Evolutionary conservation across 2,329 filamentous ascomycete species (phyloP), one percentile per base, ranked within the genome.

Genomic region (Xylaria sp.): DNA sequence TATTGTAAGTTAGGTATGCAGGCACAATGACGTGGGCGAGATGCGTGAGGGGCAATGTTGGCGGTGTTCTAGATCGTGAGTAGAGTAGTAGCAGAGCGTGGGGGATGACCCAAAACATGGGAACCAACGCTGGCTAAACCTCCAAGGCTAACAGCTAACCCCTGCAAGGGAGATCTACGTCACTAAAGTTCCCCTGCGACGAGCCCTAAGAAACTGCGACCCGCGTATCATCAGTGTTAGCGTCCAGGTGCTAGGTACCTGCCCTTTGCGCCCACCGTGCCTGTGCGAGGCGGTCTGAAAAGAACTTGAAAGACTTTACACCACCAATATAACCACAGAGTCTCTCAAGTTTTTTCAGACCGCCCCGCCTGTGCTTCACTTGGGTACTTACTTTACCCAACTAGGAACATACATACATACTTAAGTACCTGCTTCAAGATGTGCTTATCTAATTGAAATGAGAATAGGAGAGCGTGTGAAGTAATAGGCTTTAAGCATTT

Each of bases 21-120:
- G 56, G 69, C 59, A 64, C 66, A 64, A 71, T 71, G 63, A 71
- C 69, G 66, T 71, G 58, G 46, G 69, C 61, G 62, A 71, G 63
- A 69, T 28, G 63, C 20, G 63, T 62, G 69, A 71, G 69, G 69
- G 69, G 69, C 69, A 62, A 50, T 44, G 63, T 63, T 66, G 58
- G 66, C 66, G 58, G 48, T 51, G 66, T 66, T 67, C 68, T 70
- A 70, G 63, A 70, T 67, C 63, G 62, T 66, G 63, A 66, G 37
- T 23, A 61, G 23, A 28, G 23, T 50, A 55, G 34, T 28, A 54
- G 20, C 15, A 54, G 34, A 50, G n/a, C 52, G 62, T 64, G 63
- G 63, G 55, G 63, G 46, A 32, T 20, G 37, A 8, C 15, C 56
- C 23, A 13, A 15, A 46, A 39, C 23, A 32, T 41, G 56, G 56